Evolutionary conservation across 106 monocot genomes (phyloP), one percentile per base, ranked within the genome.

Genomic region (Dioscorea dumetorum): DNA sequence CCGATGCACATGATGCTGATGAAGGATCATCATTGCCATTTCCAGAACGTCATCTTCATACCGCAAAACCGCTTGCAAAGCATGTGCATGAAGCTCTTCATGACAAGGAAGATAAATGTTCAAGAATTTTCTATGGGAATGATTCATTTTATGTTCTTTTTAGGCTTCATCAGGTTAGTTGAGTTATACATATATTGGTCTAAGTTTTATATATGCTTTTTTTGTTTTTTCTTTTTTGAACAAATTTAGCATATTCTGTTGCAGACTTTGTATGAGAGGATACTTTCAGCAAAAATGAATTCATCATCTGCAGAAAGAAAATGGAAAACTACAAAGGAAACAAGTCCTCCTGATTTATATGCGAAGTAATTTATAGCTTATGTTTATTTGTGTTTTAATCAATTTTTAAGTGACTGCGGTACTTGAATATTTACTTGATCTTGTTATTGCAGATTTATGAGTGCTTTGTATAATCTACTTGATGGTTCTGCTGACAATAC

Each of bases 141-240:
- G 92, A 93, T 75, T 90, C 92, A 12, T 93, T 99, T 60, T 99
- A 87, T 75, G 84, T 93, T 10, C 83, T 99, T 22, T 90, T 93
- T 74, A 82, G 97, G 76, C 89, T 99, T 24, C 93, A 99, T 75
- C 92, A 90, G 87, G 97, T 89, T 14, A 72, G 61, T 41, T 41
- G 10, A 41, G 10, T 10, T 41, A 53, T 9, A 66, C 20, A 20
- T 33, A 15, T 33, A 19, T 60, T 24, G 24, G 3, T 60, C 2
- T 24, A 22, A 20, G 21, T 3, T 54, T 54, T 54, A 14, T 18
- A 54, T 18, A 8, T 54, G 54, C 18, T 69, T 12, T n/a, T 64
- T n/a, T n/a, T n/a, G n/a, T n/a, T n/a, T n/a, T n/a, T n/a, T n/a
- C n/a, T n/a, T n/a, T 60, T 14, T 60, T 23, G 0, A 54, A 13